Evolutionary conservation across 352 stramenopile species (phyloP), one percentile per base, ranked within the genome.

Genomic region (Plasmopara muralis): DNA sequence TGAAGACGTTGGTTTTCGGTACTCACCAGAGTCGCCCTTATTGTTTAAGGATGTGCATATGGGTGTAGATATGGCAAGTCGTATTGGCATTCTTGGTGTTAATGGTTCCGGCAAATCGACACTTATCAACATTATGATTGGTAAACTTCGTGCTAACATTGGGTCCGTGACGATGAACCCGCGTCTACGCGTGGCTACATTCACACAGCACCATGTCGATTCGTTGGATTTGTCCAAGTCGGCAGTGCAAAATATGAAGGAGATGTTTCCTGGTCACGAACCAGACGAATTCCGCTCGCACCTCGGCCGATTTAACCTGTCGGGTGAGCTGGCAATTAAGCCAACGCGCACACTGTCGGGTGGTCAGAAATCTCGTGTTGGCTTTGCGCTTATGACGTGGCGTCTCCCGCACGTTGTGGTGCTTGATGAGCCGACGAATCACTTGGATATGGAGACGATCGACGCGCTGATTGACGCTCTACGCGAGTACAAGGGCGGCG

Each of bases 381-480:
- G 91, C 6, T 98, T 99, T 75, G 93, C 95, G 10, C 75, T 96
- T 20, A 87, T 98, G 68, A 96, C 94, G 14, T 98, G 95, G 79
- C 78, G 90, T 59, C 74, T 95, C 47, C 96, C 95, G 25, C 96
- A 99, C 66, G 82, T 99, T 18, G 83, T 99, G 37, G 89, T 98
- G 62, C 76, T 99, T 10, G 96, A 98, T 85, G 95, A 98, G 55
- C 94, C 93, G 13, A 98, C 94, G 28, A 98, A 98, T 69, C 93
- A 98, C 72, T 87, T 96, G 58, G 95, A 99, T 68, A 92, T 91
- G 70, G 79, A 91, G 65, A 93, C 83, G 13, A 93, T 93, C 42
- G 80, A 91, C 34, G 81, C 90, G 73, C 73, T 98, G 30, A 96
- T 98, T 60, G 94, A 98, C 64, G 95, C 88, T 14, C 68, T 99